phyloP scores from a whole-genome alignment of 495 filamentous ascomycete species.

The Hyaloscypha bicolor region DNA sequence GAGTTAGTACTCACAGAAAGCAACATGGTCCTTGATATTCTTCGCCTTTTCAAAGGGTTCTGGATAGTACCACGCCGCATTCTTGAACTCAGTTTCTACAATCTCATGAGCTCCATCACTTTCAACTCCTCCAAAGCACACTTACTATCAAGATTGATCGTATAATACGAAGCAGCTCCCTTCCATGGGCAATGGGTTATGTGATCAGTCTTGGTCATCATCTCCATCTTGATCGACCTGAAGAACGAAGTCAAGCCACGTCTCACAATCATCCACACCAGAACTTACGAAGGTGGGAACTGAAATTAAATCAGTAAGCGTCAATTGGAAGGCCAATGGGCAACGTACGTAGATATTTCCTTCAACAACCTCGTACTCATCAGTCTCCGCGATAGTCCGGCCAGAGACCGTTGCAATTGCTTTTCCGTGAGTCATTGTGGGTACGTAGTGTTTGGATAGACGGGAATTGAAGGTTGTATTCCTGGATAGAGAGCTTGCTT shows the following conservation, averaged over 20 bases:
- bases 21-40: conserved; percentile 64
- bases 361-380: conserved; percentile 66
- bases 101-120: background rate
- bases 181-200: conserved; percentile 69
- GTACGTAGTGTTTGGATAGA: background rate
- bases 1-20: conserved; percentile 59
- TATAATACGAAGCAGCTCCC: conserved; percentile 70
- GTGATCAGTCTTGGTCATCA: conserved; percentile 50
- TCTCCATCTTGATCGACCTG: conserved; percentile 49
- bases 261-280: background rate
- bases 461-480: background rate
- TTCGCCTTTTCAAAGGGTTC: conserved; percentile 57
- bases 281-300: conserved; percentile 38
- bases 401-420: conserved; percentile 62
- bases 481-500: background rate
- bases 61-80: conserved; percentile 73
- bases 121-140: conserved; percentile 1
- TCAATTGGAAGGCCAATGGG: background rate
- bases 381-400: conserved; percentile 59
- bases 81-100: conserved; percentile 51
- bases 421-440: conserved; percentile 36
- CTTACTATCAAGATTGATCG: conserved; percentile 58
- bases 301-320: conserved; percentile 10
- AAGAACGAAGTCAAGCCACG: background rate
- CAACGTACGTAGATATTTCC: conserved; percentile 68